phyloP scores from a whole-genome alignment of 306 rosid species.

The Prunus davidiana region DNA sequence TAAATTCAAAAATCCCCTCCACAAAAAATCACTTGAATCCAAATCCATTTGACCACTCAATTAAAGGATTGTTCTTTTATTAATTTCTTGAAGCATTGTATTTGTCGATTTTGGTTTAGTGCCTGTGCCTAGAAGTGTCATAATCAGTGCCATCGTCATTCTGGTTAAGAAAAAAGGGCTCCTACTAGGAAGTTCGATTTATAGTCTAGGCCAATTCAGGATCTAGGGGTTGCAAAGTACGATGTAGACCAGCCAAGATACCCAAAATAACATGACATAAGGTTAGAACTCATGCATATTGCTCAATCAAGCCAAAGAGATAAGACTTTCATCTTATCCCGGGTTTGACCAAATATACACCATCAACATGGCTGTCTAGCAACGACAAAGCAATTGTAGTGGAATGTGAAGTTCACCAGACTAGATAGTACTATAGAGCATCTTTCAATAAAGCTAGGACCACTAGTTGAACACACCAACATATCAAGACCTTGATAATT shows the following conservation, averaged over 20 bases:
- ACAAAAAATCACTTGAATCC: too few species aligned
- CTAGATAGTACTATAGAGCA: neutral
- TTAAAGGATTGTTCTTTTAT: too few species aligned
- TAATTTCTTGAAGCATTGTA: too few species aligned
- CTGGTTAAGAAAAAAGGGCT: neutral
- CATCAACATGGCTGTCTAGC: conserved; percentile 3
- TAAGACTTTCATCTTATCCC: conserved; percentile 22
- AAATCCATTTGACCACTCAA: too few species aligned
- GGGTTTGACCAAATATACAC: conserved; percentile 2
- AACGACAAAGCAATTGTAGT: neutral
- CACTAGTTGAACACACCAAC: neutral
- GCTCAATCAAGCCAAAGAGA: conserved; percentile 9
- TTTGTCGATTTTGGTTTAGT: neutral
- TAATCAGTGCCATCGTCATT: neutral
- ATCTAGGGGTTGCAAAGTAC: conserved; percentile 3
- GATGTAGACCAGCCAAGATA: conserved; percentile 23
- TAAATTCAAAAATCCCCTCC: too few species aligned
- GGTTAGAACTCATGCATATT: conserved; percentile 18
- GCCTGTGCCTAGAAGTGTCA: neutral
- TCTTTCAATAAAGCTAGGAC: conserved; percentile 17
- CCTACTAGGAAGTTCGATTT: neutral
- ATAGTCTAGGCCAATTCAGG: neutral
- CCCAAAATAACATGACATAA: conserved; percentile 12
- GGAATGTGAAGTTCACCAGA: conserved; percentile 12
- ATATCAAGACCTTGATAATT: neutral